Evolutionary conservation across 2,329 filamentous ascomycete species (phyloP), one percentile per base, ranked within the genome.

Genomic region (Fonsecaea pedrosoi): DNA sequence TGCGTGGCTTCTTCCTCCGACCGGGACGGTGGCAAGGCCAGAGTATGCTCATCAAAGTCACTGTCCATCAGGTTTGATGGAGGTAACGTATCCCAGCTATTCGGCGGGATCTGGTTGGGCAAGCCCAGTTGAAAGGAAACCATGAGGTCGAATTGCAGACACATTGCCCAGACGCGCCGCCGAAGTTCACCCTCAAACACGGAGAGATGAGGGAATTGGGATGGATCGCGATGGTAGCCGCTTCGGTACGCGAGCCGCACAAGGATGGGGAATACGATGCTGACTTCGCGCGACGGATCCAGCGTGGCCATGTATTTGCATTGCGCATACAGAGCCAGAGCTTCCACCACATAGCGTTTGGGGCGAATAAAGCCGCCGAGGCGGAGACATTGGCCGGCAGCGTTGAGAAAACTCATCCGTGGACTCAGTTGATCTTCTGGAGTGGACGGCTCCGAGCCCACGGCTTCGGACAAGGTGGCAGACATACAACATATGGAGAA

Each of bases 121-220:
- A 90, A 77, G 1, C 89, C 89, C 67, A 90, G 81, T 71, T 90
- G 87, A 72, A 89, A 89, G 0, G 86, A 84, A 0, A 86, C 82
- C 15, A 90, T 77, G 2, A 85, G 77, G 71, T 90, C 89, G 60
- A 90, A 80, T 73, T 89, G 87, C 34, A 74, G 74, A 8, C 80
- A 68, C 40, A 77, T 71, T 18, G 74, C 72, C 81, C 81, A 83
- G 2, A 78, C 60, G 10, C 81, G 78, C 18, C 81, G 75, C 57
- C 81, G 75, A 75, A 82, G 86, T 74, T 89, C 87, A 8, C 83
- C 86, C 64, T 86, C 82, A 67, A 85, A 86, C 1, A 82, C 79
- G 0, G 83, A 80, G 55, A 88, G 82, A 58, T 78, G 80, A 4
- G 83, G 77, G 69, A 85, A 86, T 42, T 85, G 83, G 25, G 50